Base-by-base conservation (phyloP, 805 yeast genomes). In the Dipodascopsis uninucleata region DNA sequence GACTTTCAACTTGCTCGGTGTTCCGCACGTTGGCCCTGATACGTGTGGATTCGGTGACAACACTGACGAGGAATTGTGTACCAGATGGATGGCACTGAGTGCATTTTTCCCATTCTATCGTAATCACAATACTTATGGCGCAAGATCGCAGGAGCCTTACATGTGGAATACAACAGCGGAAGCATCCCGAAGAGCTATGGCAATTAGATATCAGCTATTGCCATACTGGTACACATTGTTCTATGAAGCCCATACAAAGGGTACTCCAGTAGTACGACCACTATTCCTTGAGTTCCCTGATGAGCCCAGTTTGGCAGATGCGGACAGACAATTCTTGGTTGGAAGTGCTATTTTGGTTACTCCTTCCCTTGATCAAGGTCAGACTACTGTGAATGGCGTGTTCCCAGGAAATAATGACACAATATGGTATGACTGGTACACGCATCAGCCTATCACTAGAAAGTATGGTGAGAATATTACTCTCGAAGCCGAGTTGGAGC, bases 321-420 rank as follows among this genome's bases (percentile, higher is more conserved):
- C 83, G 35, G 90, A 83, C 47, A 84, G 85, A 62, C 79, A 83
- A 60, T 85, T 85, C 61, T 82, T 74, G 57, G 44, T 85, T 20
- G 88, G 85, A 29, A 61, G 69, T 20, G 66, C 74, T 10, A 85
- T 83, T 1, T 57, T 85, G 10, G 58, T 85, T 43, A 31, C 48
- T 9, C 39, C 10, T 8, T 34, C 38, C 79, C 82, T 1, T 81
- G 79, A 55, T n/a, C n/a, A n/a, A n/a, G n/a, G n/a, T n/a, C n/a
- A n/a, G 50, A 55, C 0, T 42, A 56, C n/a, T 0, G 68, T 69
- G 1, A 56, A 56, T 6, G 58, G 77, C 4, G 70, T 69, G 47
- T 49, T 78, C 24, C 82, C 82, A 0, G 49, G 50, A 10, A 28
- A 20, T 18, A 29, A 25, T 21, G 39, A 29, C 20, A 38, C 32